Percentiles rank a stretch among this genome's conserved stretches.
Conservation (phyloP, 2,329 filamentous ascomycete species). For the Sporothrix pseudoabietina region DNA sequence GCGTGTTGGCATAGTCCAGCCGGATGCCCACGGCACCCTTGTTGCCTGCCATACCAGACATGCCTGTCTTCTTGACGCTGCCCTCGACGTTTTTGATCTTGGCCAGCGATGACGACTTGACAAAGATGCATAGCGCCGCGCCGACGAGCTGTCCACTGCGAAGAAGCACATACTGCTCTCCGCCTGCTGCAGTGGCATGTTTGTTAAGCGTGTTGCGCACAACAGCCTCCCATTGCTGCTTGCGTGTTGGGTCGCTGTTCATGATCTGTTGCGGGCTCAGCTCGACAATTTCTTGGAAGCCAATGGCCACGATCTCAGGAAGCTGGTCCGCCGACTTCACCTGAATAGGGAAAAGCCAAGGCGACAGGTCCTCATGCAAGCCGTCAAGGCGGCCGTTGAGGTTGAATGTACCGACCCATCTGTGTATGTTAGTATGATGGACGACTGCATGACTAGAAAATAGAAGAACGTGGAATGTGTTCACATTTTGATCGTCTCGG, state of each 20-base stretch:
- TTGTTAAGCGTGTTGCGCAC: conserved; percentile 77
- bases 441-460: no score
- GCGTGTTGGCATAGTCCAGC: conserved; percentile 90
- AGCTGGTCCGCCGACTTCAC: conserved; percentile 57
- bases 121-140: conserved; percentile 88
- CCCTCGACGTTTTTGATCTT: conserved; percentile 97
- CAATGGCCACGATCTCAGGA: conserved; percentile 85
- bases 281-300: conserved; percentile 98
- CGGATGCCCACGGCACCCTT: conserved; percentile 97
- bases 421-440: conserved; percentile 33
- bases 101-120: conserved; percentile 72
- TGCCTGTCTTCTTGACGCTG: conserved; percentile 87
- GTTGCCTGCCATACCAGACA: conserved; percentile 97
- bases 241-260: conserved; percentile 89
- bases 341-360: conserved; percentile 75
- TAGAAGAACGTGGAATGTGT: conserved; percentile 33
- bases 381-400: conserved; percentile 85
- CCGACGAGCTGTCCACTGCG: conserved; percentile 93
- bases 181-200: conserved; percentile 64
- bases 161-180: conserved; percentile 83
- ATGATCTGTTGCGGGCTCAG: conserved; percentile 97
- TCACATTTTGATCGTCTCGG: conserved; percentile 72
- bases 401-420: conserved; percentile 84
- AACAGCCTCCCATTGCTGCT: conserved; percentile 81
- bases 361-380: conserved; percentile 74